phyloP scores from a whole-genome alignment of 2,329 filamentous ascomycete species.

The Trichoderma oligosporum region DNA sequence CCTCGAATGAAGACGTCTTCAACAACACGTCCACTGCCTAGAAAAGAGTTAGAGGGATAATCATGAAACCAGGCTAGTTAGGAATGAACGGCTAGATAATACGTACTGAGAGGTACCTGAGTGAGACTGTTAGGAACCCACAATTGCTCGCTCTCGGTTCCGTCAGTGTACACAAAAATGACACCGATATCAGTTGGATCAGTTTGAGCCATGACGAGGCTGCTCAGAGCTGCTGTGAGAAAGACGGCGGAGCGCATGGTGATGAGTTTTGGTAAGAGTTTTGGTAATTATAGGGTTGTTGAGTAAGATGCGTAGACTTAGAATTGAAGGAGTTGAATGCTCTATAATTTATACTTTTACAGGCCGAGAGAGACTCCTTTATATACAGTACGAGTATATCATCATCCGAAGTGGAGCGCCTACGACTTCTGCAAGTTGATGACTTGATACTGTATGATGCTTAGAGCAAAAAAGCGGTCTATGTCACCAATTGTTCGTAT shows the following conservation, averaged over 20 bases:
- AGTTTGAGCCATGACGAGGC: neutral
- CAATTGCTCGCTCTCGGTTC: neutral
- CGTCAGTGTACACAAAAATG: neutral
- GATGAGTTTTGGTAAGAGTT: too few species aligned
- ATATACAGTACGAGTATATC: too few species aligned
- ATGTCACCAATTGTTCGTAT: neutral
- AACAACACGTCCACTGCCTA: neutral
- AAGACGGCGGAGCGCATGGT: neutral
- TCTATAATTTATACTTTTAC: neutral
- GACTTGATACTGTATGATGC: too few species aligned
- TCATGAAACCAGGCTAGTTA: too few species aligned
- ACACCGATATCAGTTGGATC: neutral
- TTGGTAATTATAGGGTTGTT: neutral
- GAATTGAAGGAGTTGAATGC: neutral
- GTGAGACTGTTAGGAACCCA: neutral
- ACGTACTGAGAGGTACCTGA: neutral
- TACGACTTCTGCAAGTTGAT: too few species aligned
- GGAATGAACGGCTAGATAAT: neutral
- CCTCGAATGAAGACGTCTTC: neutral
- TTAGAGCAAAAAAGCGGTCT: too few species aligned
- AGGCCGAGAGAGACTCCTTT: neutral
- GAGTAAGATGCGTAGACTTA: neutral
- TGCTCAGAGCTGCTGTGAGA: constrained; percentile 1
- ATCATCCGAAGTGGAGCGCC: neutral
- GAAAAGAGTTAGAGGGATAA: neutral